These are phyloP conservation scores for Erodium maritimum DNA, from an alignment of 345 rosid species.

Conservation along the genomic window DNA sequence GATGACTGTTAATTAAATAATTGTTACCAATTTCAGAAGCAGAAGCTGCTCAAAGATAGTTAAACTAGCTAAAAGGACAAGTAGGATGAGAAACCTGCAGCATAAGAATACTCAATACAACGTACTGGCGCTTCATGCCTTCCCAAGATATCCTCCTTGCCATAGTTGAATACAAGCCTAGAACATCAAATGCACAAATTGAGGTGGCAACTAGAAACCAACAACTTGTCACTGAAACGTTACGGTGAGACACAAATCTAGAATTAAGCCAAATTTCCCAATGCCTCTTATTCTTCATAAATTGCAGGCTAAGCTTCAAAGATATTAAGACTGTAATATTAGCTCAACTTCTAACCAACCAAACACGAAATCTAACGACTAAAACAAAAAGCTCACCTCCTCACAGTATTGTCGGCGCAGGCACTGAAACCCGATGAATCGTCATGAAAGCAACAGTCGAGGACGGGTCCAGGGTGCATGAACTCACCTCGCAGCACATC, in stretches of 20 bases:
- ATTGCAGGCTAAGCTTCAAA: background rate
- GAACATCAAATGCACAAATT: slow-evolving; percentile 14
- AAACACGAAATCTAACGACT: background rate
- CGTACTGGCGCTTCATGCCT: slow-evolving; percentile 84
- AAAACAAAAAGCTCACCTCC: slow-evolving; percentile 34
- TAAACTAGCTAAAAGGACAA: background rate
- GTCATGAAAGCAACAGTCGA: slow-evolving; percentile 95
- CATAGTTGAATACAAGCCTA: slow-evolving; percentile 75
- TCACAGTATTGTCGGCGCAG: slow-evolving; percentile 54
- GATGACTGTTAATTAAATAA: background rate
- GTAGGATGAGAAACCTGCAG: slow-evolving; percentile 45
- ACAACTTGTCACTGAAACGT: background rate
- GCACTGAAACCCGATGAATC: slow-evolving; percentile 95
- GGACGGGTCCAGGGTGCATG: slow-evolving; percentile 81
- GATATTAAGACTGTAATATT: background rate
- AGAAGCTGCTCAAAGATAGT: background rate
- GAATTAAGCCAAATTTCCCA: background rate
- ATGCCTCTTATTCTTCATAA: background rate
- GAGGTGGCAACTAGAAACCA: too few species aligned
- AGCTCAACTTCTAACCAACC: background rate
- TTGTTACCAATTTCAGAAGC: background rate
- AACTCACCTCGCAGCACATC: slow-evolving; percentile 77
- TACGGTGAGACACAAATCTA: too few species aligned
- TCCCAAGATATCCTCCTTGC: slow-evolving; percentile 80
- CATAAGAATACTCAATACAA: slow-evolving; percentile 88